Conservation (phyloP, 371 early-diverging fungal species). For the Mucor velutinosus region DNA sequence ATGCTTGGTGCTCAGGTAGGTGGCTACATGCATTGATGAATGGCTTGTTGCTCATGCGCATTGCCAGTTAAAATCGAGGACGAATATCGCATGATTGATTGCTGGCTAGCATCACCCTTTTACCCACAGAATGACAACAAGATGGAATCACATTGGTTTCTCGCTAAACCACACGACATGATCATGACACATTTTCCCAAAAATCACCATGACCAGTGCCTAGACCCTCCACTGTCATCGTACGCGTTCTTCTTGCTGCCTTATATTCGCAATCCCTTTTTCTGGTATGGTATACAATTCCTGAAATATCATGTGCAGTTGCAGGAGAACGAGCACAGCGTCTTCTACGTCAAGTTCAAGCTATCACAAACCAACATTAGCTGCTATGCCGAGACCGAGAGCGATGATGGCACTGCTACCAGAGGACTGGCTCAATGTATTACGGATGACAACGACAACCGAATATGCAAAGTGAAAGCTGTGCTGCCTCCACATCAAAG, state of each 20-base stretch:
- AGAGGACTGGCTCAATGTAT: constrained; percentile 44
- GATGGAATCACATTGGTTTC: constrained; percentile 48
- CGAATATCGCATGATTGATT: constrained; percentile 64
- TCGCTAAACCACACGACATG: constrained; percentile 41
- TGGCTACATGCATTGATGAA: neutral
- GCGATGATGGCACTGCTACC: constrained; percentile 10
- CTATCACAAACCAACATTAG: constrained; percentile 18
- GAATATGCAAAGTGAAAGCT: constrained; percentile 47
- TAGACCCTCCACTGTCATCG: constrained; percentile 31
- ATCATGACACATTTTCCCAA: constrained; percentile 48
- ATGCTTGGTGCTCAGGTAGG: constrained; percentile 65
- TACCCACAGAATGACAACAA: constrained; percentile 35
- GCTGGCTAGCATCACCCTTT: constrained; percentile 58
- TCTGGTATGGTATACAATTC: constrained; percentile 32
- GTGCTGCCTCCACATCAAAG: constrained; percentile 35
- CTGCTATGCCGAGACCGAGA: constrained; percentile 44
- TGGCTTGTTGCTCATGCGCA: neutral
- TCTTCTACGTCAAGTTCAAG: constrained; percentile 15
- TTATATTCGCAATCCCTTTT: constrained; percentile 39
- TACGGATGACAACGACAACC: constrained; percentile 7
- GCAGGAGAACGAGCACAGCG: constrained; percentile 1
- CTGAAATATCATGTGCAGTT: constrained; percentile 12
- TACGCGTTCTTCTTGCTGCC: constrained; percentile 41
- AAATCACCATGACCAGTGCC: constrained; percentile 30
- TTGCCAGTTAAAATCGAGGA: constrained; percentile 57